These are phyloP conservation scores for Cordyceps pruinosa DNA, from an alignment of 2,329 filamentous ascomycete genomes.

Conservation along the genomic window DNA sequence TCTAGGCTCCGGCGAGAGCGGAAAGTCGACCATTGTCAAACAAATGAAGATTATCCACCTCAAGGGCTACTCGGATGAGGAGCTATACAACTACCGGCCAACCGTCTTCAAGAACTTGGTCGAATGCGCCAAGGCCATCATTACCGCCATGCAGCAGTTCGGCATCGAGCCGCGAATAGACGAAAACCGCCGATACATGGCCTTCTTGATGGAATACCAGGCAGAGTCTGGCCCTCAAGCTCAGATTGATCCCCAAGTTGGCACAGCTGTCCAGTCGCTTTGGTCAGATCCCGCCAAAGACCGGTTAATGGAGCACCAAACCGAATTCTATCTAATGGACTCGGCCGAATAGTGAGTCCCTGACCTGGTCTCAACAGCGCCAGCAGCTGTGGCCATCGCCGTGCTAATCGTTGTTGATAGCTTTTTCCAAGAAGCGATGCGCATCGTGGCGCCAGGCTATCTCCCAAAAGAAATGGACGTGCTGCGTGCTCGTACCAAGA, in stretches of 20 bases:
- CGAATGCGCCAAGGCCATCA: slow-evolving; percentile 91
- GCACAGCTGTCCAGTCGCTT: slow-evolving; percentile 73
- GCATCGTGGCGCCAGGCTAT: slow-evolving; percentile 80
- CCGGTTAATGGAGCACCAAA: slow-evolving; percentile 83
- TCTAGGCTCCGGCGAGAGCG: slow-evolving; percentile 91
- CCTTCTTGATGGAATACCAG: slow-evolving; percentile 79
- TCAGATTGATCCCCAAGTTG: slow-evolving; percentile 72
- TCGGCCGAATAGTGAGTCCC: slow-evolving; percentile 86
- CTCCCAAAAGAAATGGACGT: slow-evolving; percentile 93
- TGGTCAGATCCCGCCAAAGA: slow-evolving; percentile 86
- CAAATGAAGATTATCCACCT: slow-evolving; percentile 99
- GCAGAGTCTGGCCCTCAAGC: slow-evolving; percentile 87
- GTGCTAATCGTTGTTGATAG: slow-evolving; percentile 38
- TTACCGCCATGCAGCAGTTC: slow-evolving; percentile 87
- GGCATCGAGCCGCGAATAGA: slow-evolving; percentile 69
- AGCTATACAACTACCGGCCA: slow-evolving; percentile 86
- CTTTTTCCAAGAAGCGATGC: slow-evolving; percentile 88
- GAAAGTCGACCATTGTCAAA: slow-evolving; percentile 98
- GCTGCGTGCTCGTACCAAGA: slow-evolving; percentile 91
- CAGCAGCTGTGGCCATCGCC: not conserved
- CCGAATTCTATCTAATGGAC: slow-evolving; percentile 99
- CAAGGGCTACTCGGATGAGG: slow-evolving; percentile 92
- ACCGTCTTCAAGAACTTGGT: slow-evolving; percentile 98
- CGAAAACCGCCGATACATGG: slow-evolving; percentile 65
- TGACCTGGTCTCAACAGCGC: not conserved